Evolutionary conservation across 2,329 filamentous ascomycete genomes (phyloP), one percentile per base, ranked within the genome.

Genomic region (Talaromyces amestolkiae): DNA sequence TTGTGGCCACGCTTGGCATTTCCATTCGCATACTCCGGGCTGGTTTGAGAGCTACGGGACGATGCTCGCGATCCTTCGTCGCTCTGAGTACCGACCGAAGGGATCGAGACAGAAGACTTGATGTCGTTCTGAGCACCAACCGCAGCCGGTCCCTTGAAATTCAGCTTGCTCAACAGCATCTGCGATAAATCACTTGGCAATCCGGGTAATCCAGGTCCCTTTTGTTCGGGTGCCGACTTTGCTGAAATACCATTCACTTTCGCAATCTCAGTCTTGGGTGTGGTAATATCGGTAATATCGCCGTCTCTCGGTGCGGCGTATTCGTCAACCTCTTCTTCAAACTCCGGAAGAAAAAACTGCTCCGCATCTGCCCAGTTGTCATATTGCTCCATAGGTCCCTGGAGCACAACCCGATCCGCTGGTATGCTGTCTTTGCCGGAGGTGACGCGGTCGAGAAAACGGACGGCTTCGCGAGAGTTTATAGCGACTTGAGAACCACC

Each of bases 391-490:
- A 78, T 79, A n/a, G 81, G 81, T 2, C 79, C 81, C 71, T 84
- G 81, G 10, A 84, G 75, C 41, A 76, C 71, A 31, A 84, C 75
- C 11, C 79, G 76, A 51, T 81, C 77, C 66, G 80, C 72, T 10
- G 77, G 68, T 22, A 79, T 75, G 59, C 77, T 77, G 65, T 80
- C 79, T 69, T 81, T 80, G 54, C 81, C 79, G 60, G 80, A 81
- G 43, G 81, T 82, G 45, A 81, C 78, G 63, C 80, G 79, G 66
- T 84, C 82, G 69, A 84, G 81, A 69, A 82, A 83, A 65, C 82
- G 82, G 67, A 84, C 79, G 11, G 82, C 79, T 72, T 83, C 81
- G 60, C 82, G 80, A 53, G 82, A 81, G 71, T 83, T 84, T 68
- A 82, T 77, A 62, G 81, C 81, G 69, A 79, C 74, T 70, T 81